Conservation (phyloP, 306 rosid genomes). For the Ormosia emarginata region DNA sequence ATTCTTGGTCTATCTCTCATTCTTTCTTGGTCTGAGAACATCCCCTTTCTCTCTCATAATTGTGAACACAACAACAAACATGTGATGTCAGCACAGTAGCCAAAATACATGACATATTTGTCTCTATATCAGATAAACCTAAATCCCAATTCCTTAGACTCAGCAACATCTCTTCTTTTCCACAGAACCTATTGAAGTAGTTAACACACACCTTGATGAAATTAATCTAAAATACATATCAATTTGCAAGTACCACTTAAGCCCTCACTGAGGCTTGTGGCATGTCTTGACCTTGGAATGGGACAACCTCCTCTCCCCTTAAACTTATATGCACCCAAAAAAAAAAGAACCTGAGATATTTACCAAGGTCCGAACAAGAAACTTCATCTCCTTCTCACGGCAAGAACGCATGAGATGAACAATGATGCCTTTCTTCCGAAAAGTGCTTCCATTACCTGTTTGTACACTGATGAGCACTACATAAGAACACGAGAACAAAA, state of each 20-base stretch:
- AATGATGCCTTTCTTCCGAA: conserved; percentile 73
- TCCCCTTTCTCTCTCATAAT: too few species aligned
- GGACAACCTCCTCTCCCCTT: conserved; percentile 1
- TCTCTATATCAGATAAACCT: too few species aligned
- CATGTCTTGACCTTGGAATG: background rate
- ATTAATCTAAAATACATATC: background rate
- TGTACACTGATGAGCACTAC: conserved; percentile 65
- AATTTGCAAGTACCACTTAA: background rate
- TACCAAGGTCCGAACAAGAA: conserved; percentile 96
- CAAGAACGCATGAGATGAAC: conserved; percentile 82
- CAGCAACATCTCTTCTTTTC: background rate
- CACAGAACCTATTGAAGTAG: background rate
- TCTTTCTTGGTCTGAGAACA: too few species aligned
- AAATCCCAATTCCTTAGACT: background rate
- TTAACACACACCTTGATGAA: background rate
- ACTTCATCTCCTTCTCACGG: conserved; percentile 90
- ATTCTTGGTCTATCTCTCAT: too few species aligned
- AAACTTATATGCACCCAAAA: background rate
- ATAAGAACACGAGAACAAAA: conserved; percentile 39
- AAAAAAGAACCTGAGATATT: background rate
- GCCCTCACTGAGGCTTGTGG: background rate
- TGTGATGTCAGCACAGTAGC: background rate
- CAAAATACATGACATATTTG: too few species aligned
- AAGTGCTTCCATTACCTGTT: conserved; percentile 86
- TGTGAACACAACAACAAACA: too few species aligned